phyloP scores from a whole-genome alignment of 2,329 filamentous ascomycete genomes.

The Arthrinium phaeospermum region DNA sequence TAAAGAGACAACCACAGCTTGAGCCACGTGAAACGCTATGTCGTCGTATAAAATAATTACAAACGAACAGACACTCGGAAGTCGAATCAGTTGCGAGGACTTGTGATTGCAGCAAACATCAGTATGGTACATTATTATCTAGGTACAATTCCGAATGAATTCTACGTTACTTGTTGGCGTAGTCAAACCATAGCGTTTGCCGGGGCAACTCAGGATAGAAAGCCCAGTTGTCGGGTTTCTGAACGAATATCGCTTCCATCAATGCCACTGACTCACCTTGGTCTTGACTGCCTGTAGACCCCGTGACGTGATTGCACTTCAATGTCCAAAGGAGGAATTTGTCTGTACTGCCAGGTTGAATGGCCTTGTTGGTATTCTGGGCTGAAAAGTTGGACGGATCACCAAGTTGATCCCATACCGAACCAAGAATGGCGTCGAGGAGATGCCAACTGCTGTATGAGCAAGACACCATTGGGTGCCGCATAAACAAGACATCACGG shows the following conservation, averaged over 20 bases:
- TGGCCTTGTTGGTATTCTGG: background rate
- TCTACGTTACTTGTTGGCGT: background rate
- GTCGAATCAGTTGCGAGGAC: background rate
- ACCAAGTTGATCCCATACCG: background rate
- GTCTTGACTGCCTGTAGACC: background rate
- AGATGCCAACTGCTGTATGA: background rate
- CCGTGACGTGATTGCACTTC: background rate
- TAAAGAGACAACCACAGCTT: background rate
- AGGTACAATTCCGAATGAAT: background rate
- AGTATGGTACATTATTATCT: background rate
- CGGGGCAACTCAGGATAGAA: background rate
- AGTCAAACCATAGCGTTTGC: background rate
- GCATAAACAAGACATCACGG: background rate
- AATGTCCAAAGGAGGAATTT: background rate
- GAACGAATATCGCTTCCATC: background rate
- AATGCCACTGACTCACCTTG: too few species aligned
- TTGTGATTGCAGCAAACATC: background rate
- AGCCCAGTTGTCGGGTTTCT: background rate
- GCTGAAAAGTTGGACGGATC: background rate
- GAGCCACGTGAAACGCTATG: background rate
- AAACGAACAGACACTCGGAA: background rate
- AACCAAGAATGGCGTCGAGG: background rate
- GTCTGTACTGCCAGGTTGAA: background rate
- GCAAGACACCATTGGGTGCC: too few species aligned
- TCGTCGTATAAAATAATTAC: background rate